Conservation (phyloP, 345 rosid species). For the Rhodomyrtus tomentosa region DNA sequence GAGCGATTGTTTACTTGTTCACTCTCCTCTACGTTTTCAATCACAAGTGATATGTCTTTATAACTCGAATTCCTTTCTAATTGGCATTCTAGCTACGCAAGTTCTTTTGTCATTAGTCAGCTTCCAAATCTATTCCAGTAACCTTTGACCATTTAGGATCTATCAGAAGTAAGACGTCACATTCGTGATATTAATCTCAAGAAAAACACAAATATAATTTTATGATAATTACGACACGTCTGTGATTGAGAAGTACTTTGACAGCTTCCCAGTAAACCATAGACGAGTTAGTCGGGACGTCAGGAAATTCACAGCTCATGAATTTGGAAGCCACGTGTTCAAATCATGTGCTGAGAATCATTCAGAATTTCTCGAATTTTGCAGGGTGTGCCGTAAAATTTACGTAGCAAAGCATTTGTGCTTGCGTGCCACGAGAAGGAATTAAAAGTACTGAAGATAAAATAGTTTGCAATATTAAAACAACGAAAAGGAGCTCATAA, state of each 20-base stretch:
- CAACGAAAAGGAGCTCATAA: background rate
- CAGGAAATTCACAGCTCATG: fast-evolving
- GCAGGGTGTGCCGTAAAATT: background rate
- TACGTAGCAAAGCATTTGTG: background rate
- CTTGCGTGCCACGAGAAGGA: background rate
- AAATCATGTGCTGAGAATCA: too few relatives aligned
- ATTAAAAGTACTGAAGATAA: background rate
- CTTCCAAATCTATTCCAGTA: too few relatives aligned
- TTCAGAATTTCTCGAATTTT: too few relatives aligned
- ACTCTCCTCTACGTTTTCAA: too few relatives aligned
- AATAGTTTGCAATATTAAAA: background rate
- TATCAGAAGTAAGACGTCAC: too few relatives aligned
- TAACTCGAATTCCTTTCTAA: too few relatives aligned
- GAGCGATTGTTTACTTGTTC: too few relatives aligned
- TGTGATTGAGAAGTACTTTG: background rate
- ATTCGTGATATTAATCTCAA: background rate
- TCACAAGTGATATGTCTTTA: too few relatives aligned
- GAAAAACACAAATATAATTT: background rate
- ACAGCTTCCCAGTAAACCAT: fast-evolving
- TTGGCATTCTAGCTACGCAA: too few relatives aligned
- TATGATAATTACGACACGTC: background rate
- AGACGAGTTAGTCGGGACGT: fast-evolving
- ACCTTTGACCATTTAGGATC: too few relatives aligned
- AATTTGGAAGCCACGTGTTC: fast-evolving
- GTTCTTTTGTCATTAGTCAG: too few relatives aligned